These are phyloP conservation scores for Aspergillus steynii DNA, from an alignment of 495 filamentous ascomycete genomes.

Conservation along the genomic window DNA sequence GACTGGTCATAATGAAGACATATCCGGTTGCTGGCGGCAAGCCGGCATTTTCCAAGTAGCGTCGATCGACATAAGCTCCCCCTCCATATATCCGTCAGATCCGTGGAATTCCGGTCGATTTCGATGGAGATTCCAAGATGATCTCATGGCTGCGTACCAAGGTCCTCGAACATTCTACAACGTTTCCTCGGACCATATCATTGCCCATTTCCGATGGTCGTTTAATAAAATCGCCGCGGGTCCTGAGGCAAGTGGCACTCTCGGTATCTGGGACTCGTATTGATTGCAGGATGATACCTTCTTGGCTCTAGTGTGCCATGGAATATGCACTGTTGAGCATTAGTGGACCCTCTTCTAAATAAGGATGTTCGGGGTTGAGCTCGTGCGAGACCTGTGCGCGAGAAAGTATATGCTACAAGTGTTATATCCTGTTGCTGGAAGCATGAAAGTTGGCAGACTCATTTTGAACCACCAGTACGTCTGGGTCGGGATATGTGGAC, in stretches of 20 bases:
- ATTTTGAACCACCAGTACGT: neutral
- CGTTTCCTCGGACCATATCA: neutral
- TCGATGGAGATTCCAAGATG: neutral
- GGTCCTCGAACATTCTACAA: neutral
- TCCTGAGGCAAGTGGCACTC: neutral
- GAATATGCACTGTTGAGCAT: neutral
- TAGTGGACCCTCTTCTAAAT: neutral
- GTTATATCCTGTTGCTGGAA: neutral
- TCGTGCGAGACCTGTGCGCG: neutral
- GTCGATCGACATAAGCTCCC: neutral
- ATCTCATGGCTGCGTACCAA: neutral
- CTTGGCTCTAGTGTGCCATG: neutral
- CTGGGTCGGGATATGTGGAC: neutral
- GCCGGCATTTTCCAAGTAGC: neutral
- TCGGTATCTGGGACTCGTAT: constrained; percentile 11
- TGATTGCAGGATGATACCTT: neutral
- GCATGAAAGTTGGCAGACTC: neutral
- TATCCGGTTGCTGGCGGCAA: neutral
- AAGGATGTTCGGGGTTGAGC: neutral
- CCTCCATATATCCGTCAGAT: neutral
- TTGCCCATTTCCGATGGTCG: neutral
- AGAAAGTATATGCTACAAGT: neutral
- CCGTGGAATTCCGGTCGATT: neutral
- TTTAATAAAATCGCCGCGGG: neutral
- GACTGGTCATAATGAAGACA: neutral